Conservation (phyloP, 345 rosid species). For the Lepidium aucheri region DNA sequence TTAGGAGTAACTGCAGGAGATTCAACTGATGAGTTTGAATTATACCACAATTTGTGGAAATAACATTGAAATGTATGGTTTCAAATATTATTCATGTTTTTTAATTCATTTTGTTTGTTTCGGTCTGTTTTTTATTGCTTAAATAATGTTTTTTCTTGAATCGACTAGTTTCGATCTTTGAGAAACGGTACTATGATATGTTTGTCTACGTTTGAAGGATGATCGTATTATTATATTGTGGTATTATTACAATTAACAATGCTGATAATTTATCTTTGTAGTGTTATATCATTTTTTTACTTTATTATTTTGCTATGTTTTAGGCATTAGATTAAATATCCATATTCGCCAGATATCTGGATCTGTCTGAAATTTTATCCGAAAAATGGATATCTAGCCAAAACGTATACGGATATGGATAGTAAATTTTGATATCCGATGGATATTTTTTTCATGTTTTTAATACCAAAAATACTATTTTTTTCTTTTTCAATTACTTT, state of each 20-base stretch:
- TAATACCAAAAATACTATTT: too few species aligned
- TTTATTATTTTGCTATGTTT: too few species aligned
- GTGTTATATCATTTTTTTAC: not conserved
- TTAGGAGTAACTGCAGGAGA: conserved; percentile 55
- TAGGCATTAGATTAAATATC: too few species aligned
- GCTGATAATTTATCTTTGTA: not conserved
- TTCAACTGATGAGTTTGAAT: conserved; percentile 23
- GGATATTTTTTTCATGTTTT: too few species aligned
- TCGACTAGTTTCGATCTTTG: not conserved
- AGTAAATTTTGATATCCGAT: too few species aligned
- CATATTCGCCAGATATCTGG: too few species aligned
- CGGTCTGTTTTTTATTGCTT: not conserved
- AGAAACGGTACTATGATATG: too few species aligned
- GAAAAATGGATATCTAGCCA: too few species aligned
- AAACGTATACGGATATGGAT: too few species aligned
- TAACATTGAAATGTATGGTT: not conserved
- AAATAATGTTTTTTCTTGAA: conserved; percentile 19
- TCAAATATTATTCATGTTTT: not conserved
- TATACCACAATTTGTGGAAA: not conserved
- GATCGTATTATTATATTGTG: not conserved
- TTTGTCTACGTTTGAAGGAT: not conserved
- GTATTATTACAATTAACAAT: not conserved
- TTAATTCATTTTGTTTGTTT: not conserved
- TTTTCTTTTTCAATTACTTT: too few species aligned
- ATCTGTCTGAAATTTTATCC: too few species aligned